Percentiles rank a stretch among this genome's conserved stretches.
phyloP scores from a whole-genome alignment of 202 grass and related monocot genomes.

The Eragrostis tef region DNA sequence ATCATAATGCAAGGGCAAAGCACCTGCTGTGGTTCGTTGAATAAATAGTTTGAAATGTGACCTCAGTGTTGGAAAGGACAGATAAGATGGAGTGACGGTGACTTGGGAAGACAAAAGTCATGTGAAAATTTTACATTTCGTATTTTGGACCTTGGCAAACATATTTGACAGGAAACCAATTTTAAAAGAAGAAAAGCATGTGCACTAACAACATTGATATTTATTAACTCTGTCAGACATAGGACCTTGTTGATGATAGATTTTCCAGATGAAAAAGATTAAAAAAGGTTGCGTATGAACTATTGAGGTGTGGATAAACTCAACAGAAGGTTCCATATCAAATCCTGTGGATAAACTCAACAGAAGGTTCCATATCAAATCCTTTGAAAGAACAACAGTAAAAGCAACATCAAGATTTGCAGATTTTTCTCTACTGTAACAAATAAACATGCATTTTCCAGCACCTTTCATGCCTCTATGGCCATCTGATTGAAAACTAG shows the following conservation, averaged over 20 bases:
- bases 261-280: not conserved
- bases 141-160: not conserved
- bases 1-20: too few relatives aligned
- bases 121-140: not conserved
- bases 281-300: not conserved
- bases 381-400: not conserved
- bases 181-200: not conserved
- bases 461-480: not conserved
- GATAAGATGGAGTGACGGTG: not conserved
- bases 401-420: not conserved
- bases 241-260: not conserved
- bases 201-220: not conserved
- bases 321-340: too few relatives aligned
- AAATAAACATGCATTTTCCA: not conserved
- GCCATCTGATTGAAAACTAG: not conserved
- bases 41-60: not conserved
- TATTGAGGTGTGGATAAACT: not conserved
- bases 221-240: conserved; percentile 15
- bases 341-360: not conserved
- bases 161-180: not conserved
- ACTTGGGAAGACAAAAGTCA: not conserved
- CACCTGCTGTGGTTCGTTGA: too few relatives aligned
- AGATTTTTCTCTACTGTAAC: not conserved
- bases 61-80: conserved; percentile 14
- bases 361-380: not conserved